Evolutionary conservation across 495 filamentous ascomycete genomes (phyloP).

Genomic region (Podospora appendiculata): DNA sequence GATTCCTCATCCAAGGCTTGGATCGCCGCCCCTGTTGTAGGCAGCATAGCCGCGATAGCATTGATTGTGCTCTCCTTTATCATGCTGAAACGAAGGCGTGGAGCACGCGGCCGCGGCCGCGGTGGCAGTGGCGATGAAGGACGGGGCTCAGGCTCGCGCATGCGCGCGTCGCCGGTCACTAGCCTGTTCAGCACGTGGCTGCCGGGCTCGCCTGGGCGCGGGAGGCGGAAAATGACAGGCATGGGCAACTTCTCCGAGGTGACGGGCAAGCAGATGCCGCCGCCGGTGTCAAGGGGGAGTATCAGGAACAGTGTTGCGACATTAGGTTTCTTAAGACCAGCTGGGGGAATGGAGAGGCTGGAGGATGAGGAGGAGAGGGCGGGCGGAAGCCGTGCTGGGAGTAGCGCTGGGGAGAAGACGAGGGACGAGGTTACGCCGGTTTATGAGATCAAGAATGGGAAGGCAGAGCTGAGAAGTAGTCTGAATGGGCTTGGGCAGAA

Average conservation of each 20-base stretch:
- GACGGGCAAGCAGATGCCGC: conserved; percentile 1
- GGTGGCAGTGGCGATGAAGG: conserved; percentile 1
- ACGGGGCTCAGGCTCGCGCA: not conserved
- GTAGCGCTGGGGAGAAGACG: conserved; percentile 1
- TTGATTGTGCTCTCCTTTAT: conserved; percentile 28
- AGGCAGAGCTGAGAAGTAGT: conserved; percentile 23
- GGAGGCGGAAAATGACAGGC: not conserved
- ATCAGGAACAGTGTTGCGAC: conserved; percentile 15
- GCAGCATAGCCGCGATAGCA: conserved; percentile 26
- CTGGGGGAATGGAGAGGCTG: conserved; percentile 16
- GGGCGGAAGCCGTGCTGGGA: not conserved
- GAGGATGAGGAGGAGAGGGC: conserved; percentile 17
- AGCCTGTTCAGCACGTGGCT: conserved; percentile 14
- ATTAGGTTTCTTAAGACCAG: conserved; percentile 11
- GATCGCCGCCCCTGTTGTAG: conserved; percentile 32
- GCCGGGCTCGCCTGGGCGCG: conserved; percentile 1
- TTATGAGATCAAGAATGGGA: conserved; percentile 13
- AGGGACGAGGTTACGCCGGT: conserved; percentile 1
- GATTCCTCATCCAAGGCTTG: conserved; percentile 18
- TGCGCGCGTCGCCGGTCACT: conserved; percentile 2
- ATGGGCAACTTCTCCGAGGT: conserved; percentile 23
- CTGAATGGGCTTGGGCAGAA: conserved; percentile 28
- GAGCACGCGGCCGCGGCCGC: not conserved
- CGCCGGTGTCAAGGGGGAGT: not conserved
- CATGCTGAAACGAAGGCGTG: conserved; percentile 23